These are phyloP conservation scores for Dactylonectria macrodidyma DNA, from an alignment of 2,329 filamentous ascomycete genomes.

Conservation along the genomic window DNA sequence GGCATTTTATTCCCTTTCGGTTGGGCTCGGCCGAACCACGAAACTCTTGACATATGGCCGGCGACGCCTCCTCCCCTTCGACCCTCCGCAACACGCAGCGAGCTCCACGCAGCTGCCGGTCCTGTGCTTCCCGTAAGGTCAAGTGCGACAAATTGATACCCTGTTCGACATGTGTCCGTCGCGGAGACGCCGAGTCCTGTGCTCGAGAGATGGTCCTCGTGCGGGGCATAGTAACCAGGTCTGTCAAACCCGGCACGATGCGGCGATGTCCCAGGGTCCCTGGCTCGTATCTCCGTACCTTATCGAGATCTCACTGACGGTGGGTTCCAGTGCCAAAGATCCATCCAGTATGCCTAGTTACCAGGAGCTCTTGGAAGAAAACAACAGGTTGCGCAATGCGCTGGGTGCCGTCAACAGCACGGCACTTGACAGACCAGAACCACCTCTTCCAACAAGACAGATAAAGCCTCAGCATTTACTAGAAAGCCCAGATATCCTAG, in stretches of 20 bases:
- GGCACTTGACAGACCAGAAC: not conserved
- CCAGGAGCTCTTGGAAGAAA: constrained; percentile 28
- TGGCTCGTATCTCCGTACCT: not conserved
- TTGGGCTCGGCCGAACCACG: not conserved
- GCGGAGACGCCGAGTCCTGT: constrained; percentile 36
- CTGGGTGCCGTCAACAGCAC: not conserved
- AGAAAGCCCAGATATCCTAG: constrained; percentile 15
- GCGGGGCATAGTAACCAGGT: constrained; percentile 29
- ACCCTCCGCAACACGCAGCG: constrained; percentile 40
- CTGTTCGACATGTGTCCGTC: constrained; percentile 43
- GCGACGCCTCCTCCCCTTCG: not conserved
- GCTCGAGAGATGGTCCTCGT: constrained; percentile 31
- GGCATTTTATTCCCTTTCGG: not conserved
- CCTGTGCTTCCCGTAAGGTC: constrained; percentile 45
- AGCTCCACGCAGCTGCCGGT: constrained; percentile 42
- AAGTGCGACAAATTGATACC: constrained; percentile 46
- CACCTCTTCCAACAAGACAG: not conserved
- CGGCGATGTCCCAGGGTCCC: not conserved
- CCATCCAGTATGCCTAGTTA: constrained; percentile 22
- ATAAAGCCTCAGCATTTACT: constrained; percentile 21
- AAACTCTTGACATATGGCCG: constrained; percentile 1
- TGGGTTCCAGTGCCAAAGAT: constrained; percentile 12
- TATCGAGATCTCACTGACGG: not conserved
- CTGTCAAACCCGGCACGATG: not conserved
- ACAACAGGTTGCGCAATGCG: constrained; percentile 7